phyloP scores from a whole-genome alignment of 768 basidiomycete species.

The Naganishia vishniacii region DNA sequence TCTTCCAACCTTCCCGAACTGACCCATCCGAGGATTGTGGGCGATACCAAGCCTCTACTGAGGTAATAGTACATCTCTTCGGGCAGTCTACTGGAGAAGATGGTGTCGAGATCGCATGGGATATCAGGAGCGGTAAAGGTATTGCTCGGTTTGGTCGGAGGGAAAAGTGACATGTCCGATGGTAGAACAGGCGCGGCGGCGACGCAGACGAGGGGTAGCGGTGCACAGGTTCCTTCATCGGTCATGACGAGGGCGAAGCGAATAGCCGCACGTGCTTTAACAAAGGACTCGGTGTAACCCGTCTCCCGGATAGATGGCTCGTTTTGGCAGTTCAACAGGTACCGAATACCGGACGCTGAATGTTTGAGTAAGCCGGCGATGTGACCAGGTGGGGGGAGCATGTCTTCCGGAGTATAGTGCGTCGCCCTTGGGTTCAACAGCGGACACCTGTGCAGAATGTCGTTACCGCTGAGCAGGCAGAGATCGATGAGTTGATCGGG shows the following conservation, averaged over 20 bases:
- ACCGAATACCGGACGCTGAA: neutral
- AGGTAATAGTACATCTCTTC: conserved; percentile 96
- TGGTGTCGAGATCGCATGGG: conserved; percentile 82
- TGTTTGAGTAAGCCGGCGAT: conserved; percentile 14
- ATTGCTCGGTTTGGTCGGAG: conserved; percentile 48
- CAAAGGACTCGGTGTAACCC: conserved; percentile 73
- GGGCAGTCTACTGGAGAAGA: conserved; percentile 88
- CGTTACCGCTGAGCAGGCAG: conserved; percentile 83
- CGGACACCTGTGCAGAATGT: conserved; percentile 57
- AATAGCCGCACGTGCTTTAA: conserved; percentile 82
- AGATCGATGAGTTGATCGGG: conserved; percentile 95
- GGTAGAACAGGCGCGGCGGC: conserved; percentile 61
- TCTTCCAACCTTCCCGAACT: conserved; percentile 79
- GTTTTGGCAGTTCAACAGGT: conserved; percentile 33
- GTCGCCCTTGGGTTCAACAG: conserved; percentile 37
- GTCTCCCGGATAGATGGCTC: conserved; percentile 61
- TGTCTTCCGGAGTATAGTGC: conserved; percentile 28
- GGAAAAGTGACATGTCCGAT: conserved; percentile 52
- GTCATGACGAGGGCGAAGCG: conserved; percentile 85
- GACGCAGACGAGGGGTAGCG: conserved; percentile 60
- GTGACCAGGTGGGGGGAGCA: conserved; percentile 4
- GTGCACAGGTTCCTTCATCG: conserved; percentile 54
- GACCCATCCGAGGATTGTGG: conserved; percentile 90
- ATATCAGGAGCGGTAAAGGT: conserved; percentile 75
- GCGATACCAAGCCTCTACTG: conserved; percentile 80